Evolutionary conservation across 2,329 filamentous ascomycete genomes (phyloP).

Genomic region (Corniculantispora saksenae): DNA sequence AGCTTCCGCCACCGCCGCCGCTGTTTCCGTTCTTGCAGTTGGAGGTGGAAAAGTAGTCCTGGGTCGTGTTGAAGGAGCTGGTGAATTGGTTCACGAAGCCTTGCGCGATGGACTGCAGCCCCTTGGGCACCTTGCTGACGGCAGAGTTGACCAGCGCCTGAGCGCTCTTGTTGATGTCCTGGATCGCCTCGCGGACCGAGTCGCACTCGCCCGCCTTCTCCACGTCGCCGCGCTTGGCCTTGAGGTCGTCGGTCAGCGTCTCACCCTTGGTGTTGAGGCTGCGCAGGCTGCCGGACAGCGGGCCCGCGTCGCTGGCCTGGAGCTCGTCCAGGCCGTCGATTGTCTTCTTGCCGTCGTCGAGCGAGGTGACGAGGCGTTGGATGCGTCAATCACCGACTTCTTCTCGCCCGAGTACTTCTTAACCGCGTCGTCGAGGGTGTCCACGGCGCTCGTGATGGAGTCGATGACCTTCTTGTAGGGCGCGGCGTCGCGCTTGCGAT

Average conservation of each 20-base stretch:
- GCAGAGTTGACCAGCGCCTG: constrained; percentile 3
- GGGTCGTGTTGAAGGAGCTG: constrained; percentile 3
- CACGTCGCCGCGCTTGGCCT: constrained; percentile 15
- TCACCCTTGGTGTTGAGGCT: constrained; percentile 15
- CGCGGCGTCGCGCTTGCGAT: constrained; percentile 7
- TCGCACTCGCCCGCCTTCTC: constrained; percentile 15
- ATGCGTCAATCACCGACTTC: constrained; percentile 14
- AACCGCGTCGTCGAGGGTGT: constrained; percentile 11
- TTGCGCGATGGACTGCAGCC: constrained; percentile 3
- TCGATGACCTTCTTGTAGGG: constrained; percentile 15
- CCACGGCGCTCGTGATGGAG: constrained; percentile 14
- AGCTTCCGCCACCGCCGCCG: background rate
- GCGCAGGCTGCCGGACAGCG: background rate
- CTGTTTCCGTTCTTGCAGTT: constrained; percentile 15
- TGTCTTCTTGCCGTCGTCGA: constrained; percentile 14
- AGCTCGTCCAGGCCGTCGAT: constrained; percentile 10
- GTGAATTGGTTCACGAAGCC: background rate
- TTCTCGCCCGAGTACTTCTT: constrained; percentile 14
- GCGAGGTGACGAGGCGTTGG: constrained; percentile 14
- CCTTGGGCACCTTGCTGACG: constrained; percentile 15
- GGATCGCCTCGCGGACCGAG: constrained; percentile 3
- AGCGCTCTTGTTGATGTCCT: constrained; percentile 12
- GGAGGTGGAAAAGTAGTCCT: constrained; percentile 11
- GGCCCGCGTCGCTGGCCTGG: constrained; percentile 1
- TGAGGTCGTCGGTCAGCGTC: constrained; percentile 23